Conservation (phyloP, 441 rosid species). For the Pelargonium citronellum region DNA sequence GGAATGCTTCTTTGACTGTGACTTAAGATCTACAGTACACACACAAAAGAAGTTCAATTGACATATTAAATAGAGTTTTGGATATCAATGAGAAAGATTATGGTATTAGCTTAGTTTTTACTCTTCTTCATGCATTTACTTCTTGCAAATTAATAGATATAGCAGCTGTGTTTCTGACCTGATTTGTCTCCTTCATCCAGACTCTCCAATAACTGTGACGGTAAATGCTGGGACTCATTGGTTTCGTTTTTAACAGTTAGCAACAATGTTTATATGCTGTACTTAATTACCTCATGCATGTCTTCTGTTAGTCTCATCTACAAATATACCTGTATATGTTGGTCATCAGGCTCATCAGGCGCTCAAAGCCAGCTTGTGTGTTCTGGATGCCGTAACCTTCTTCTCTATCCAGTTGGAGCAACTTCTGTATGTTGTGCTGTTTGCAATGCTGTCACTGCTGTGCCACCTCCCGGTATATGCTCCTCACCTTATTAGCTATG, state of each 20-base stretch:
- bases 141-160: neutral
- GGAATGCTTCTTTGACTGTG: neutral
- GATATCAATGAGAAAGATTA: neutral
- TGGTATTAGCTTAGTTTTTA: neutral
- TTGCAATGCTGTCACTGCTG: constrained; percentile 94
- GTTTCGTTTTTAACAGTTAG: constrained; percentile 6
- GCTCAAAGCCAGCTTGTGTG: constrained; percentile 92
- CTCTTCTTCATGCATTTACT: neutral
- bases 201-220: neutral
- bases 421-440: constrained; percentile 95
- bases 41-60: too few relatives aligned
- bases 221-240: constrained; percentile 6
- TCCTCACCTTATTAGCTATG: neutral
- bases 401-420: constrained; percentile 89
- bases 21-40: neutral
- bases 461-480: constrained; percentile 87
- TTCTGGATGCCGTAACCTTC: constrained; percentile 89
- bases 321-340: constrained; percentile 13
- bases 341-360: constrained; percentile 39
- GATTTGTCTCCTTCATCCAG: neutral
- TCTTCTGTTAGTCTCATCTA: neutral
- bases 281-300: neutral
- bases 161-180: constrained; percentile 4
- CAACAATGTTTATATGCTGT: neutral
- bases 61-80: neutral